Percentiles rank a stretch among this genome's conserved stretches.
Evolutionary conservation across 306 rosid genomes (phyloP).

Genomic region (Ammopiptanthus mongolicus): DNA sequence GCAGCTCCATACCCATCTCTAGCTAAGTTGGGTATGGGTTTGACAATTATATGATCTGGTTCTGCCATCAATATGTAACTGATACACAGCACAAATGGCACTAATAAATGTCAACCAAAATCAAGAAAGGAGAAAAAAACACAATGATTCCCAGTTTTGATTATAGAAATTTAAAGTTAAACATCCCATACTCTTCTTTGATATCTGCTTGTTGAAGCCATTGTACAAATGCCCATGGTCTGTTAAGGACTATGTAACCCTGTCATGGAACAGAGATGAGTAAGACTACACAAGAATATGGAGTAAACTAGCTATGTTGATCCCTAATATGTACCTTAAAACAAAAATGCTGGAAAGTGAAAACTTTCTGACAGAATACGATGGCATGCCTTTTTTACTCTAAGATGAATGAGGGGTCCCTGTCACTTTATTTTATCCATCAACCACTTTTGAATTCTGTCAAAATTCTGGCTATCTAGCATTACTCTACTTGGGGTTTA

Average conservation of each 20-base stretch:
- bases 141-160: neutral
- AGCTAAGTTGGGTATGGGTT: constrained; percentile 93
- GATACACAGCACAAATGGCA: constrained; percentile 11
- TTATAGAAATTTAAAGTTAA: constrained; percentile 13
- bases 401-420: too few species aligned
- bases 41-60: constrained; percentile 93
- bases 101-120: constrained; percentile 18
- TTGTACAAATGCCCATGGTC: constrained; percentile 99
- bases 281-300: neutral
- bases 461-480: too few species aligned
- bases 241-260: constrained; percentile 98
- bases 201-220: constrained; percentile 93
- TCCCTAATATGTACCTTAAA: neutral
- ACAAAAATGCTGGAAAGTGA: too few species aligned
- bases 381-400: too few species aligned
- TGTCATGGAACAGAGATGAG: constrained; percentile 28
- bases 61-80: constrained; percentile 95
- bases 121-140: neutral
- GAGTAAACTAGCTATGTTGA: neutral
- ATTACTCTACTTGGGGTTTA: neutral
- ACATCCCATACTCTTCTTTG: constrained; percentile 77
- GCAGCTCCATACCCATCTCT: constrained; percentile 84
- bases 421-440: too few species aligned
- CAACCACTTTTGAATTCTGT: too few species aligned
- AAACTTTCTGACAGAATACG: too few species aligned